These are phyloP conservation scores for Aspergillus brunneoviolaceus DNA, from an alignment of 2,329 filamentous ascomycete genomes.

Conservation along the genomic window DNA sequence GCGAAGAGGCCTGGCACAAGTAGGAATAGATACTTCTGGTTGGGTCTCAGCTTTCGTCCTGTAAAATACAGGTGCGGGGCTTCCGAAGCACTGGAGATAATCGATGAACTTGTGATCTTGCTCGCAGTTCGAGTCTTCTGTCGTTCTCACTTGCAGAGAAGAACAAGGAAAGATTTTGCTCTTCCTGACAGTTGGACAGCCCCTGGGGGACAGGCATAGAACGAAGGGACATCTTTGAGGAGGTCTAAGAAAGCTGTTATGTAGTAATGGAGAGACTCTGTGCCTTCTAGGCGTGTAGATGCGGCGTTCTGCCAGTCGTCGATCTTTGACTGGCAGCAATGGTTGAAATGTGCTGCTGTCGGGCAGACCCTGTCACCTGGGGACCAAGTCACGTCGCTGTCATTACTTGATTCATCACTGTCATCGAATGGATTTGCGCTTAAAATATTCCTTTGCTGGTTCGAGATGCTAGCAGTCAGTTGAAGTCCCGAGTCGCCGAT, in stretches of 20 bases:
- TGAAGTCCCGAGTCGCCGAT: too few species aligned
- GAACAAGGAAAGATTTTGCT: too few species aligned
- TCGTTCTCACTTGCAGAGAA: not conserved
- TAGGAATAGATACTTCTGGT: not conserved
- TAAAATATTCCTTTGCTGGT: too few species aligned
- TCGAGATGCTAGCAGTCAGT: too few species aligned
- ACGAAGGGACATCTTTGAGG: slow-evolving; percentile 13
- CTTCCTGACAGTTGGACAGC: not conserved
- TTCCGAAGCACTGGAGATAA: slow-evolving; percentile 7
- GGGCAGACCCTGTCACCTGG: slow-evolving; percentile 13
- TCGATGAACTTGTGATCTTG: slow-evolving; percentile 6
- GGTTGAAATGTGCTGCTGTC: slow-evolving; percentile 7
- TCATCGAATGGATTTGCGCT: not conserved
- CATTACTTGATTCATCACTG: not conserved
- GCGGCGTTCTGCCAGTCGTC: slow-evolving; percentile 5
- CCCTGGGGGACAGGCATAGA: not conserved
- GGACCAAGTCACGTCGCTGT: not conserved
- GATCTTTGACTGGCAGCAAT: slow-evolving; percentile 8
- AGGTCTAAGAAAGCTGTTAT: slow-evolving; percentile 12
- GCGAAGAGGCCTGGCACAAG: not conserved
- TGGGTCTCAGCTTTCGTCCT: not conserved
- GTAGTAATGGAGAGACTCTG: not conserved
- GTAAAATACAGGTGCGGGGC: not conserved
- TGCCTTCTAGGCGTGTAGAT: not conserved
- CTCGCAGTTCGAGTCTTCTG: not conserved